Evolutionary conservation across 1,139 yeast species (phyloP), one percentile per base, ranked within the genome.

Genomic region (Suhomyces chickasaworum): DNA sequence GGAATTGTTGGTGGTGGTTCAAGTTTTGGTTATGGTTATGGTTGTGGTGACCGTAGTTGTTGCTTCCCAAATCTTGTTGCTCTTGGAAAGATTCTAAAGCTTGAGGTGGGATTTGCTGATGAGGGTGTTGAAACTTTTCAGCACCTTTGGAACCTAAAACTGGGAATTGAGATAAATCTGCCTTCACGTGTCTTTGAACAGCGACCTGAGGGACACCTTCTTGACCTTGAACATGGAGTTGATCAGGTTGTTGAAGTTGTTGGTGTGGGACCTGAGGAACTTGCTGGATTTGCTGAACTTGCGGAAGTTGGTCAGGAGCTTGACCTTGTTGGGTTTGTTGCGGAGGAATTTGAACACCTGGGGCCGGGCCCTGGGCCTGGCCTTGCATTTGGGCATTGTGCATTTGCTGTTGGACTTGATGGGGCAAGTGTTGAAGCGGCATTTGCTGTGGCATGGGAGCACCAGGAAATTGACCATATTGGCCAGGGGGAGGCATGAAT

Each of bases 131-230:
- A 29, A 41, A 37, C 4, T 45, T 40, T 10, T 32, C 45, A 5
- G 67, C 56, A 21, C 61, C 73, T 55, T 73, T 77, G 7, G 80
- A 64, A 0, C 82, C 82, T 49, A 78, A 68, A 13, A 76, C 77
- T 3, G 83, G 83, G 56, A 78, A 77, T 46, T 75, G 77, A 8
- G 79, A 69, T 46, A 73, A 63, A 52, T 77, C 78, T 4, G 68
- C 73, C 50, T 63, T 66, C 10, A 33, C 39, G 42, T 52, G 54
- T 45, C 43, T 40, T 12, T 29, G 39, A 21, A 7, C 36, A 27
- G 51, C 55, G 15, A 49, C 51, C 32, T 50, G 58, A 32, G 49
- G 42, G 13, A 32, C n/a, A 25, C 21, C 48, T 16, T n/a, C 39
- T 31, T 37, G 47, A 10, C 34, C 40, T 18, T 37, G 40, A 8